Conservation (phyloP, 2,329 filamentous ascomycete species). For the Microdochium trichocladiopsis region DNA sequence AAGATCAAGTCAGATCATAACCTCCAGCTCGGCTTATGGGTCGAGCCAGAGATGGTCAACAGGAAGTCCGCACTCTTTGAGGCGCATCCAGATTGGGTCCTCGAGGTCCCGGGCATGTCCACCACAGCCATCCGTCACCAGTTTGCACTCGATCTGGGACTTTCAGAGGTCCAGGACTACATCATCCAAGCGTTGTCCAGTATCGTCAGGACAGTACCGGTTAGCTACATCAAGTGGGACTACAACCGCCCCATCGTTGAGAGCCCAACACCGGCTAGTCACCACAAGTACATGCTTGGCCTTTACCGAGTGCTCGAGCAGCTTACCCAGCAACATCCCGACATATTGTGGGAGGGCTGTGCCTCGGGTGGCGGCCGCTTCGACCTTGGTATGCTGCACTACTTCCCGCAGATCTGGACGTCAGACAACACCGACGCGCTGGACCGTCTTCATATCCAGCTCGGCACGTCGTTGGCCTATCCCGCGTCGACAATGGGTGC, state of each 20-base stretch:
- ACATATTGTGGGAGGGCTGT: constrained; percentile 61
- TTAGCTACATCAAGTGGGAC: constrained; percentile 62
- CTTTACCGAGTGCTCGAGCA: constrained; percentile 55
- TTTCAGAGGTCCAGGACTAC: constrained; percentile 56
- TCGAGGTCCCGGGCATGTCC: constrained; percentile 48
- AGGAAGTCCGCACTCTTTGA: constrained; percentile 53
- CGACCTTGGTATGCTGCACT: constrained; percentile 55
- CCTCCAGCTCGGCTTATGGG: constrained; percentile 57
- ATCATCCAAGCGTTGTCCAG: constrained; percentile 48
- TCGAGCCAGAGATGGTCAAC: constrained; percentile 64
- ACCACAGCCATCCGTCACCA: constrained; percentile 50
- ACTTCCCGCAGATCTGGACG: constrained; percentile 60
- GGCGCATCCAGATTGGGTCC: constrained; percentile 56
- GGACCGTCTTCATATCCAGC: constrained; percentile 54
- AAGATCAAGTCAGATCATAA: constrained; percentile 39
- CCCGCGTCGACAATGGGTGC: constrained; percentile 58
- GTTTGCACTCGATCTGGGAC: constrained; percentile 53
- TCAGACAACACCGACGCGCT: constrained; percentile 59
- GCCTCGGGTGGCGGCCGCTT: constrained; percentile 59
- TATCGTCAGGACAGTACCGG: constrained; percentile 44
- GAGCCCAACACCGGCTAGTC: constrained; percentile 40
- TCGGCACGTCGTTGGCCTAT: constrained; percentile 57
- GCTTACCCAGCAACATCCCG: constrained; percentile 50
- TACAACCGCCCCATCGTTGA: constrained; percentile 61
- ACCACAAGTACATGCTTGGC: constrained; percentile 56